Base-by-base conservation (phyloP, 352 stramenopile genomes). In the Aphanomyces euteiches region DNA sequence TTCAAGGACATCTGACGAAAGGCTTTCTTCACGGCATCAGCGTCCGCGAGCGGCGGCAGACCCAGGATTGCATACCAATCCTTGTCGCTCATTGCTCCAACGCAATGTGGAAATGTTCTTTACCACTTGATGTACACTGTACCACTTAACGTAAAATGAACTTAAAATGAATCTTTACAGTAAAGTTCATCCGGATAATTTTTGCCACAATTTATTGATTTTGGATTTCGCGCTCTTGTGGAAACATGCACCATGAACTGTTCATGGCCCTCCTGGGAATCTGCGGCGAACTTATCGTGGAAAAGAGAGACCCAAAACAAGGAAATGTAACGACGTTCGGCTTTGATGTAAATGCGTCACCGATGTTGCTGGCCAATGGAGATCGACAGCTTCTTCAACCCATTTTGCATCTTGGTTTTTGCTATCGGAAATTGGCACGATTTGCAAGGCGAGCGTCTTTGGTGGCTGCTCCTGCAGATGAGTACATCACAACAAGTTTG, bases 1-100 rank as follows among this genome's bases (percentile, higher is more conserved):
- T 84, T 50, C 28, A 93, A 81, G 7, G 82, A 90, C 74, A 86
- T 88, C 76, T 90, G 90, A 74, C 90, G 92, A 73, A 92, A 95
- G 1, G 87, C 87, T 61, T 83, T 83, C n/a, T 83, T 80, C 17
- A 95, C 80, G 39, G 88, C 77, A 47, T 86, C 82, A 72, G 85
- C 80, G 63, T 90, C 79, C 6, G 79, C 75, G 47, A 81, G 84
- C 56, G 78, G 68, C 41, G 90, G 85, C 47, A 95, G 78, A 8
- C 84, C 86, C 39, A 94, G 78, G 54, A 94, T 80, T 65, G 82
- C 84, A 72, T 94, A 94, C 56, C 40, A 54, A 45, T 45, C 54
- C 1, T 61, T 12, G 21, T 61, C 21, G 54, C 28, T 19, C 54
- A 40, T 61, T 37, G 5, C 10, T 61, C 15, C 54, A 43, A n/a